Base-by-base conservation (phyloP, 2,329 filamentous ascomycete species). In the Claviceps pazoutovae region DNA sequence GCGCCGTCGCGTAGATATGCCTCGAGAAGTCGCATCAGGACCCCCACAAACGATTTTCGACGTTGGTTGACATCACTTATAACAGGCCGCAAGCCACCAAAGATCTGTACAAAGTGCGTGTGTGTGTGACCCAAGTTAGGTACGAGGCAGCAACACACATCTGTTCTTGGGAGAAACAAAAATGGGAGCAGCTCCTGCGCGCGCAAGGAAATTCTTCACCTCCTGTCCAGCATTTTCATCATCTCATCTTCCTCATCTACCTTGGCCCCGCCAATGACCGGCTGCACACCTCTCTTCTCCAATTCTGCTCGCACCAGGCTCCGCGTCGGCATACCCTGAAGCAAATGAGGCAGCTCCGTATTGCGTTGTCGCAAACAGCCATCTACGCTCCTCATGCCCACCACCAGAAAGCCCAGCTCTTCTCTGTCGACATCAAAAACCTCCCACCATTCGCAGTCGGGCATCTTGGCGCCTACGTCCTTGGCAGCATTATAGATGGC, bases 341-440 rank as follows among this genome's bases (percentile, higher is more conserved):
- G 60, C 16, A 74, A 63, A 19, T 66, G 67, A n/a, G 71, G 70
- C 70, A 80, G 76, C 49, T 74, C 75, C 49, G 74, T 73, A 59
- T 68, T 75, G 61, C 86, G 82, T 43, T 73, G 73, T 54, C 68
- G 69, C 51, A 82, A 80, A 68, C 85, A 88, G 0, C 79, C 82
- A 56, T 85, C 82, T 51, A 94, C 71, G 60, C 90, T 96, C 55
- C 81, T 74, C 77, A 96, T 79, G 0, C 78, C 89, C 11, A 96
- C 87, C 3, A 95, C 89, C 53, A 97, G 68, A 59, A 97, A 97
- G 0, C 93, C 93, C 38, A 98, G 74, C 64, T 95, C 89, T 71
- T 98, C 93, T 49, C 93, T 76, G 61, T 96, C 90, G 7, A 93
- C 87, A 66, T 98, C 93, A 65, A 97, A 97, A 0, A 97, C 88